Base-by-base conservation (phyloP, 1,139 yeast species). In the Scheffersomyces segobiensis region DNA sequence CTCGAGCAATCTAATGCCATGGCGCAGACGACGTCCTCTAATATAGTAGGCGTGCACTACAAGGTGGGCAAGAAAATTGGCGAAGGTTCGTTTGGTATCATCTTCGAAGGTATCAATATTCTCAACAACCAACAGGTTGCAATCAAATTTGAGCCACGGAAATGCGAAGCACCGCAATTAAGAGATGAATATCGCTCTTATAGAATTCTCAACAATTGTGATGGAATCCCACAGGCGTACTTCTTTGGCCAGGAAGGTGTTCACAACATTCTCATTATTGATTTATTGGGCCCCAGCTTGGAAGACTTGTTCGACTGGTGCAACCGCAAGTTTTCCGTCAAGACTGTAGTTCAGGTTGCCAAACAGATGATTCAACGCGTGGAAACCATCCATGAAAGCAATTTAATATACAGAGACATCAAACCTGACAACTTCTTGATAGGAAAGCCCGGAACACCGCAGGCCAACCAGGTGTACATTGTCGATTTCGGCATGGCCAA, bases 301-400 rank as follows among this genome's bases (percentile, higher is more conserved):
- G 93, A 89, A 69, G 95, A 89, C 70, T 75, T 89, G 58, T 89
- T 89, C 74, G 95, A 89, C 68, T 89, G 93, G 95, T 89, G 95
- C 75, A 88, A 89, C 19, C 80, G 95, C 52, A 82, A 83, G 67
- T 88, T 89, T 65, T 74, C 84, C n/a, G 81, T 86, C 49, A 85
- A 87, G 67, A 88, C 93, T 0, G 92, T 88, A 53, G 87, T 88
- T 22, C 91, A 87, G 68, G 86, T 88, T 22, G 91, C 93, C 1
- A 87, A 84, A 57, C 93, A 89, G 71, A 89, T 89, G 95, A 85
- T 89, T 59, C 75, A 82, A 55, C 71, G 89, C 63, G 88, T 89
- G 55, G 88, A 88, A 70, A 80, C 83, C 55, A 82, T 89, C 55
- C 95, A 89, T 70, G 85, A 85, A 53, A 87, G 86, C 67, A 89